These are phyloP conservation scores for Moricandia arvensis DNA, from an alignment of 345 rosid genomes.

Conservation along the genomic window DNA sequence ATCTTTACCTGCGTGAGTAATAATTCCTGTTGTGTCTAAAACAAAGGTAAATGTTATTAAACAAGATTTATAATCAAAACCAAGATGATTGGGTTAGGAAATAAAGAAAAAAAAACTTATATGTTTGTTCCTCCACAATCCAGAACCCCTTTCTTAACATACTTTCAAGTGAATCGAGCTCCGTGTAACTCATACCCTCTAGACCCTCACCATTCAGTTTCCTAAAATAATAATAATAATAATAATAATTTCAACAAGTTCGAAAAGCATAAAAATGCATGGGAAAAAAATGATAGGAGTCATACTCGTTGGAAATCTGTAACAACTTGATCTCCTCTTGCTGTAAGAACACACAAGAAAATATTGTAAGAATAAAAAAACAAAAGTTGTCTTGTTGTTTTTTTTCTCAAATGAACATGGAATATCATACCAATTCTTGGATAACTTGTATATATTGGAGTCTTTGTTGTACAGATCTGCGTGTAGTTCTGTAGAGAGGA, in stretches of 20 bases:
- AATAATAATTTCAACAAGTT: too few species aligned
- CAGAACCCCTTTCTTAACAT: not conserved
- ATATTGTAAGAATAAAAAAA: not conserved
- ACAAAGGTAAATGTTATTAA: not conserved
- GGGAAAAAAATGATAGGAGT: not conserved
- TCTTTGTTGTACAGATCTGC: too few species aligned
- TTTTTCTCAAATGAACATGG: too few species aligned
- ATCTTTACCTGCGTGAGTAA: not conserved
- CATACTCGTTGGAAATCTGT: not conserved
- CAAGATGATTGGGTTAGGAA: not conserved
- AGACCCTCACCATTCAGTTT: not conserved
- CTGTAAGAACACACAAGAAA: not conserved
- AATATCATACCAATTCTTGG: too few species aligned
- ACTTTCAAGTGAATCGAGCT: not conserved
- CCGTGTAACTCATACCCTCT: not conserved
- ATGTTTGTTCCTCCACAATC: not conserved
- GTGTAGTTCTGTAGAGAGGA: too few species aligned
- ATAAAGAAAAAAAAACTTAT: too few species aligned
- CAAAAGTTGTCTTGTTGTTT: too few species aligned
- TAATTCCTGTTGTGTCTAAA: not conserved
- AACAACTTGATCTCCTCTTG: not conserved
- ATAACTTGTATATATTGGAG: too few species aligned
- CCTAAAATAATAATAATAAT: not conserved
- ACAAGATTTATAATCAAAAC: not conserved
- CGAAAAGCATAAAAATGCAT: too few species aligned